Evolutionary conservation across 495 filamentous ascomycete species (phyloP), one percentile per base, ranked within the genome.

Genomic region (Penicillium lagena): DNA sequence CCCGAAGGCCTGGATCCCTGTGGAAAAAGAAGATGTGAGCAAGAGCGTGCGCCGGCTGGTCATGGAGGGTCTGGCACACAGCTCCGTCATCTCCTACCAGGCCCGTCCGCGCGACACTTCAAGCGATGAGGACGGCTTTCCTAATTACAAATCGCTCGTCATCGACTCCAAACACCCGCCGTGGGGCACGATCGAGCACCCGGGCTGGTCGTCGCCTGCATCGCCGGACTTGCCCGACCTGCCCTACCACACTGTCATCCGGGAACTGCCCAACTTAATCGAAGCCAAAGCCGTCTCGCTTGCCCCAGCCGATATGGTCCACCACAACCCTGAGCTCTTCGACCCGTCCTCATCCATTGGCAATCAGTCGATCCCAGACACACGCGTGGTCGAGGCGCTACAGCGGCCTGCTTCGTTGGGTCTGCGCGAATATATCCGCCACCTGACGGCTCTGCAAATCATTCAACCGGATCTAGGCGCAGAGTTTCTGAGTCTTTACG

Each of bases 251-350:
- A 79, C 77, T 0, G 87, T 98, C n/a, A 77, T 98, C 10, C 68
- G 73, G 13, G 94, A 97, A 67, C 72, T 98, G 11, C 87, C 91
- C 2, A 85, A 95, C 55, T 72, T 98, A 15, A 89, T 98, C 45
- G 93, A 98, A 63, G 90, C 89, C 0, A 90, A 90, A 65, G 93
- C 90, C 7, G 81, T 93, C 10, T 86, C 89, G 1, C 73, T 93
- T 33, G 88, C 88, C 2, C 86, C 86, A 1, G 63, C 74, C 0
- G 83, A 90, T 50, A 70, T 73, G 4, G 45, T 68, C 30, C 51
- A 4, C 36, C 46, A 4, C 27, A 50, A 22, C 6, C 40, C 29
- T 4, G 27, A 54, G 44, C 64, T 68, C 6, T 76, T 71, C 41
- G 50, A 48, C 10, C 43, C 65, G 9, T 51, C 70, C 3, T 35